A percentile compares a stretch with the other conserved stretches of the same genome.
Evolutionary conservation across 1,139 yeast species (phyloP).

Genomic region (Yarrowia galli): DNA sequence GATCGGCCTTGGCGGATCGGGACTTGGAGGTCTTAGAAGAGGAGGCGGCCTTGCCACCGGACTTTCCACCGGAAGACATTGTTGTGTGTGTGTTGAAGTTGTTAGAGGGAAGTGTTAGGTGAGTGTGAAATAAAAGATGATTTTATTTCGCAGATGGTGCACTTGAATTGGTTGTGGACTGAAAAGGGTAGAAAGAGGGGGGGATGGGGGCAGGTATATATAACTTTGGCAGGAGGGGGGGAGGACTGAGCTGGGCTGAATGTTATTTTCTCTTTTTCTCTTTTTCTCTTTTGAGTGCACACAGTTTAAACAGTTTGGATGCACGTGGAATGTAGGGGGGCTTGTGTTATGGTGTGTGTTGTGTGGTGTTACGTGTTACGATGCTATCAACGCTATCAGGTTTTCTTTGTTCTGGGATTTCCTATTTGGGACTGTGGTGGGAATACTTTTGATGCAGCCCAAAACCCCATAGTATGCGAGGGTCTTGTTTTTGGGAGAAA

Average conservation of each 20-base stretch:
- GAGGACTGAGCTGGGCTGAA: conserved; percentile 1
- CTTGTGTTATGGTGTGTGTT: background rate
- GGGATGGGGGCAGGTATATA: conserved; percentile 40
- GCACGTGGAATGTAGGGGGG: conserved; percentile 13
- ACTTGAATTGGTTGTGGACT: conserved; percentile 30
- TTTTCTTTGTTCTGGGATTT: conserved; percentile 31
- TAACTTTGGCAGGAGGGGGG: conserved; percentile 14
- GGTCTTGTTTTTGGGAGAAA: background rate
- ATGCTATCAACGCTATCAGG: conserved; percentile 36
- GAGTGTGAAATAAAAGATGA: conserved; percentile 34
- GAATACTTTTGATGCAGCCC: conserved; percentile 31
- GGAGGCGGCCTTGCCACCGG: conserved; percentile 90
- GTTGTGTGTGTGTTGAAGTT: conserved; percentile 46
- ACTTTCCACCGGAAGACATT: conserved; percentile 94
- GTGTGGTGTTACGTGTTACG: background rate
- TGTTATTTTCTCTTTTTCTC: conserved; percentile 25
- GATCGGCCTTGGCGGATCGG: conserved; percentile 98
- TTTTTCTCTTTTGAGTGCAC: too few relatives aligned
- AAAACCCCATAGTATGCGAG: conserved; percentile 18
- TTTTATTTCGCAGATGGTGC: conserved; percentile 38
- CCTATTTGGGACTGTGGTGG: conserved; percentile 37
- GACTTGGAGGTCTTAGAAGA: conserved; percentile 95
- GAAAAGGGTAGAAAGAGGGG: conserved; percentile 33
- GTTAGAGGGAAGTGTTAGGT: conserved; percentile 13
- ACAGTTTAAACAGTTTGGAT: too few relatives aligned